Conservation (phyloP, 805 yeast species). For the Saccharomycopsis fermentans region DNA sequence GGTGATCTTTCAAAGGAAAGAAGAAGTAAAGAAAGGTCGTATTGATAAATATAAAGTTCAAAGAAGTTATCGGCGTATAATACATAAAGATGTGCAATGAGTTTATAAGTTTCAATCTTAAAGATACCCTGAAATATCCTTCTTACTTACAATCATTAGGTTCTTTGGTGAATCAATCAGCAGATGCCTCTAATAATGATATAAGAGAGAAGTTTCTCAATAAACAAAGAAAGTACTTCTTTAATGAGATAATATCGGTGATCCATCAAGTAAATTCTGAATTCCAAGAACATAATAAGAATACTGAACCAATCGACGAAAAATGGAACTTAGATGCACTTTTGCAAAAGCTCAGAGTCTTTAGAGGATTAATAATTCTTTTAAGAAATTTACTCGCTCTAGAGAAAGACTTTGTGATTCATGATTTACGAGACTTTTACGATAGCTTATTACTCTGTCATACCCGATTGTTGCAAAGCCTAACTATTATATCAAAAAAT, state of each 20-base stretch:
- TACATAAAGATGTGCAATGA: neutral
- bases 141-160: neutral
- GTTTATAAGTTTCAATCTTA: neutral
- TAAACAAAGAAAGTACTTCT: neutral
- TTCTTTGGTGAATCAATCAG: neutral
- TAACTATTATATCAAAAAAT: neutral
- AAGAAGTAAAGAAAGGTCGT: too few relatives aligned
- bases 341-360: slow-evolving; percentile 23
- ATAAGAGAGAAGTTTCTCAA: neutral
- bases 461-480: neutral
- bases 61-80: too few relatives aligned
- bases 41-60: too few relatives aligned
- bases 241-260: neutral
- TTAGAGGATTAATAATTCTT: slow-evolving; percentile 41
- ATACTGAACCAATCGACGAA: neutral
- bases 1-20: too few relatives aligned
- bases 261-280: neutral
- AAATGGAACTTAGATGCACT: neutral
- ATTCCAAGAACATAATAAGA: neutral
- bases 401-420: slow-evolving; percentile 24
- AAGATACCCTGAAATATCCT: neutral
- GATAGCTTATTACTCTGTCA: neutral
- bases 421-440: neutral
- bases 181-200: neutral
- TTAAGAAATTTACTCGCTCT: slow-evolving; percentile 35